phyloP scores from a whole-genome alignment of 371 early-diverging fungal species.

The Apophysomyces elegans region DNA sequence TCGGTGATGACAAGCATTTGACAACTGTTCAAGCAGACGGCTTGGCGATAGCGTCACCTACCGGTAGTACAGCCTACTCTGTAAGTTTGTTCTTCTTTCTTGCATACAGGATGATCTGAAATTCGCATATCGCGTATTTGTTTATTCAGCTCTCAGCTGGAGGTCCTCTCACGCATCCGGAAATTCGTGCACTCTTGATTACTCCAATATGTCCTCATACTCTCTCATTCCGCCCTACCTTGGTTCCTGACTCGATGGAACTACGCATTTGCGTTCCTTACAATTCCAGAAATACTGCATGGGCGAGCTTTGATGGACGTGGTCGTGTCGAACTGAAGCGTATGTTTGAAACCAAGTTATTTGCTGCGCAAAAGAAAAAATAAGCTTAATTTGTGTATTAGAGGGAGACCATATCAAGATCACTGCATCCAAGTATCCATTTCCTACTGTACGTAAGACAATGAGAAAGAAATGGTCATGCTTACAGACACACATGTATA shows the following conservation, averaged over 20 bases:
- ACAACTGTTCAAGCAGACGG: slow-evolving; percentile 93
- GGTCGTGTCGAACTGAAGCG: slow-evolving; percentile 84
- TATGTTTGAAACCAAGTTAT: slow-evolving; percentile 21
- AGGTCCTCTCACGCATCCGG: slow-evolving; percentile 94
- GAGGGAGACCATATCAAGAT: slow-evolving; percentile 90
- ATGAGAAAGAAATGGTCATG: slow-evolving; percentile 44
- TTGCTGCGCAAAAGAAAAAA: neutral
- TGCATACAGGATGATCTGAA: neutral
- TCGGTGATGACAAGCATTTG: slow-evolving; percentile 84
- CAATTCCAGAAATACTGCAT: slow-evolving; percentile 79
- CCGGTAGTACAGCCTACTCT: slow-evolving; percentile 97
- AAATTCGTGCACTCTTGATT: slow-evolving; percentile 88
- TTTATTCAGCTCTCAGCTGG: slow-evolving; percentile 79
- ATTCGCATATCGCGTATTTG: neutral
- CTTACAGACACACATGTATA: too few species aligned
- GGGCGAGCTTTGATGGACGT: slow-evolving; percentile 92
- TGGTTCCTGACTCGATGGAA: slow-evolving; percentile 92
- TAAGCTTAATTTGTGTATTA: slow-evolving; percentile 10
- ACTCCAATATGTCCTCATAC: slow-evolving; percentile 98
- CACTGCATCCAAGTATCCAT: slow-evolving; percentile 82
- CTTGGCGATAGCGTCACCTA: slow-evolving; percentile 91
- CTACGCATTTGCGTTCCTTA: slow-evolving; percentile 80
- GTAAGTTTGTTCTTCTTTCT: slow-evolving; percentile 39
- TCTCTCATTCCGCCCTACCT: slow-evolving; percentile 92
- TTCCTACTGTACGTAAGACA: slow-evolving; percentile 66